Conservation (phyloP, 768 basidiomycete species). For the Boletus rubropictus region DNA sequence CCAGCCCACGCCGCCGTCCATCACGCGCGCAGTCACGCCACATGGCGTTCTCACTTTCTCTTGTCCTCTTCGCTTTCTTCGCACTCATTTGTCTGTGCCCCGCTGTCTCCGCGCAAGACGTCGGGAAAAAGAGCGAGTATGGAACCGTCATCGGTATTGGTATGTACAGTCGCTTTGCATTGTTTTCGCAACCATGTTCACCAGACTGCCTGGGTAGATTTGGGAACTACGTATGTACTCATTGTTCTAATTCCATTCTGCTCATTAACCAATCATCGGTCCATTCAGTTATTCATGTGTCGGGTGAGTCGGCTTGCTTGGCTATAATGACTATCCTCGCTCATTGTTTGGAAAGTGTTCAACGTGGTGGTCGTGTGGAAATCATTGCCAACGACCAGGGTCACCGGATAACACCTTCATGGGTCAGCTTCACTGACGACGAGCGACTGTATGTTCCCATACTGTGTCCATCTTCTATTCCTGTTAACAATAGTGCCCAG, state of each 20-base stretch:
- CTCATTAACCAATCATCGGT: slow-evolving; percentile 19
- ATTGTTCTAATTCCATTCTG: neutral
- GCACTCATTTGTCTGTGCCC: slow-evolving; percentile 72
- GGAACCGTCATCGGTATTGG: slow-evolving; percentile 93
- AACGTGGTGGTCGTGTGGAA: slow-evolving; percentile 80
- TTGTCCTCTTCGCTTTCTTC: slow-evolving; percentile 56
- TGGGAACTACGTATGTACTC: slow-evolving; percentile 77
- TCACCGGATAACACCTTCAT: slow-evolving; percentile 85
- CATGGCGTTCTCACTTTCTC: slow-evolving; percentile 52
- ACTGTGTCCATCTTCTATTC: neutral
- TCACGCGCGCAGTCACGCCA: slow-evolving; percentile 55
- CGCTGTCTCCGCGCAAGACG: slow-evolving; percentile 57
- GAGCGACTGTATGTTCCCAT: slow-evolving; percentile 49
- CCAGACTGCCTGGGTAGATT: slow-evolving; percentile 43
- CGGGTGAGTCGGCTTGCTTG: slow-evolving; percentile 49
- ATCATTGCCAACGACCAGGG: slow-evolving; percentile 89
- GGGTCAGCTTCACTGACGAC: slow-evolving; percentile 77
- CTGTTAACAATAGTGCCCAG: slow-evolving; percentile 11
- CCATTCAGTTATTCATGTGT: slow-evolving; percentile 84
- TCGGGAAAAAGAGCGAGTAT: slow-evolving; percentile 55
- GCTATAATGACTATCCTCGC: neutral
- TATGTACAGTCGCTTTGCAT: slow-evolving; percentile 30
- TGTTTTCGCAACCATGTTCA: neutral
- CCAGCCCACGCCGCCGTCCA: slow-evolving; percentile 34
- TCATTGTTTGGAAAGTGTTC: slow-evolving; percentile 47